phyloP scores from a whole-genome alignment of 148 eudicot genomes.

The Fagopyrum esculentum region DNA sequence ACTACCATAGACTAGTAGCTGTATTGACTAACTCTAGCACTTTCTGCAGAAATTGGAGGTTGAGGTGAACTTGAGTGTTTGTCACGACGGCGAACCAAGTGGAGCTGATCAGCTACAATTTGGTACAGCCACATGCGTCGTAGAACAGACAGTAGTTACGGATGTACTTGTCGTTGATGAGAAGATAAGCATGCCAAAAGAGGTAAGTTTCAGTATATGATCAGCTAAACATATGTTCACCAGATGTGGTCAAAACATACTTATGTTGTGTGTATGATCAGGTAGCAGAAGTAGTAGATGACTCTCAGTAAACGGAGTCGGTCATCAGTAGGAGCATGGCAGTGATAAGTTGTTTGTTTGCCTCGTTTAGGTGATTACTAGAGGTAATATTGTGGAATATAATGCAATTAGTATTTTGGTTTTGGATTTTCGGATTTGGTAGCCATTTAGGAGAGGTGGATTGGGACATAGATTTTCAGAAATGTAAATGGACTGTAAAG shows the following conservation, averaged over 20 bases:
- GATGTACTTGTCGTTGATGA: background rate
- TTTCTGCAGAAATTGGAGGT: constrained; percentile 8
- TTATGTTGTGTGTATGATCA: background rate
- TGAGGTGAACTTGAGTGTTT: background rate
- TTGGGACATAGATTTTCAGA: background rate
- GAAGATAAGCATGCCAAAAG: background rate
- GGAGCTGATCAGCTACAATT: background rate
- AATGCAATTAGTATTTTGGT: background rate
- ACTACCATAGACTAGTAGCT: background rate
- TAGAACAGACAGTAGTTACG: background rate
- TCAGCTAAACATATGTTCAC: background rate
- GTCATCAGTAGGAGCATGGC: background rate
- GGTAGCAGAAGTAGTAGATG: background rate
- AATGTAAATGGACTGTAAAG: constrained; percentile 6
- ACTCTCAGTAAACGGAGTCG: background rate
- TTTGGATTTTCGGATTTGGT: background rate
- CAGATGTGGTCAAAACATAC: background rate
- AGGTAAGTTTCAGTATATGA: background rate
- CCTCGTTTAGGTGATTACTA: background rate
- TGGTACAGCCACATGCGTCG: background rate
- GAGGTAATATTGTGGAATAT: background rate
- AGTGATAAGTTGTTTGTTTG: background rate
- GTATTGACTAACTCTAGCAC: background rate
- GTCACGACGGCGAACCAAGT: background rate
- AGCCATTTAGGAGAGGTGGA: background rate